These are phyloP conservation scores for Hortaea werneckii DNA, from an alignment of 2,329 filamentous ascomycete species.

Conservation along the genomic window DNA sequence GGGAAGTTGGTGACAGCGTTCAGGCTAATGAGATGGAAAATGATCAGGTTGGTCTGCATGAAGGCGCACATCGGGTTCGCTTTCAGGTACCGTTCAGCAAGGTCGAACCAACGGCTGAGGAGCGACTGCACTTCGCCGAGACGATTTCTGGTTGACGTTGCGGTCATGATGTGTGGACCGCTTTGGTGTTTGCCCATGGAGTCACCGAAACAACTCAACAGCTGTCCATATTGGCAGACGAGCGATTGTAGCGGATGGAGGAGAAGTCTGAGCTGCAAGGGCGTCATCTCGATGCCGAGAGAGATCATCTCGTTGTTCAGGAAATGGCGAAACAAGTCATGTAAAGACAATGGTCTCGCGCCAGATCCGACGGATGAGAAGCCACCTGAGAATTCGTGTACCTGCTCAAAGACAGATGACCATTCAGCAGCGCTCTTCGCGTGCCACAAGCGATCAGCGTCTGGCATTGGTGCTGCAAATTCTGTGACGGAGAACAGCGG, in stretches of 20 bases:
- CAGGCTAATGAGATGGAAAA: constrained; percentile 61
- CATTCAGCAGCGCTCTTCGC: constrained; percentile 50
- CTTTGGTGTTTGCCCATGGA: constrained; percentile 37
- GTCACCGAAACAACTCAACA: constrained; percentile 56
- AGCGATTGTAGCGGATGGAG: constrained; percentile 59
- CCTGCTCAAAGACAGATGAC: constrained; percentile 48
- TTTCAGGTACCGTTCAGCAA: constrained; percentile 48
- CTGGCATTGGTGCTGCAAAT: constrained; percentile 54
- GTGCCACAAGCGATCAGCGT: constrained; percentile 53
- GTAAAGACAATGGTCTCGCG: constrained; percentile 48
- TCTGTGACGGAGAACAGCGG: constrained; percentile 57
- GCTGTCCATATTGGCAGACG: constrained; percentile 54
- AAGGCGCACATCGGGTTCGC: constrained; percentile 48
- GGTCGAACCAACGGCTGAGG: constrained; percentile 56
- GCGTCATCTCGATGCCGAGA: constrained; percentile 43
- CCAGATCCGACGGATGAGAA: constrained; percentile 45
- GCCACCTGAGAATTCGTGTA: constrained; percentile 45
- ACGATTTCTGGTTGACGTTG: constrained; percentile 48
- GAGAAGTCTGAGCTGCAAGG: constrained; percentile 53
- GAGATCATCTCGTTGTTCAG: constrained; percentile 51
- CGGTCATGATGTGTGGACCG: constrained; percentile 41
- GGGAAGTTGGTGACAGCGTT: constrained; percentile 59
- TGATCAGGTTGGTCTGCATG: constrained; percentile 55
- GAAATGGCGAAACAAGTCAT: constrained; percentile 58
- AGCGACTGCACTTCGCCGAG: constrained; percentile 56